Base-by-base conservation (phyloP, 345 rosid species). In the Corymbia maculata region DNA sequence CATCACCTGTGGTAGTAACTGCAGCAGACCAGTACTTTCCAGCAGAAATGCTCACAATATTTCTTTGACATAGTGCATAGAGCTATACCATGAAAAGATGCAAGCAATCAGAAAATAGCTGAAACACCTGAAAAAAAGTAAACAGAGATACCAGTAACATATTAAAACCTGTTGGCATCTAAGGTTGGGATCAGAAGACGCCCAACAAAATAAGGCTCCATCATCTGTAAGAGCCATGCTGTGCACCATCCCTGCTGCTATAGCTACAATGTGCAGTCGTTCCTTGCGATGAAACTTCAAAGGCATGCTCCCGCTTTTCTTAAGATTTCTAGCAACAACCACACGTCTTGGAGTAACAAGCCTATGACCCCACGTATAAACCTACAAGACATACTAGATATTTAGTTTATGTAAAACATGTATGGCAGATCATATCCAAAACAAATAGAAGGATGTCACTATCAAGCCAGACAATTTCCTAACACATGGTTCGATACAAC, bases 11-110 rank as follows among this genome's bases (percentile, higher is more conserved):
- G 88, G 91, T 92, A 32, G 99, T 95, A 91, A 94, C 98, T 85
- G 93, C 98, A 89, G 98, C 95, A 68, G 94, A 91, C 99, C 99
- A 98, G 87, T 94, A 97, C 90, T 98, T 98, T n/a, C 99, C 99
- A 5, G 97, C 97, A 90, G 99, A 95, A 90, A 98, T 92, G 93
- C 96, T 93, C 89, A 94, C 96, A 86, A 94, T 89, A 52, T 93
- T 93, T 90, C 91, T 94, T 49, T 96, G 97, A 80, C 93, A 91
- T 50, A 95, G 88, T 8, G 95, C 90, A 91, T 93, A 94, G 84
- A 98, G 91, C 99, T 96, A 90, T 89, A 85, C 19, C 45, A 16
- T 87, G 53, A 86, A 87, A 66, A 88, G 44, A 80, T 52, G 32
- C 84, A 52, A 52, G 84, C 49, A 42, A 87, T 87, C 26, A 42